phyloP scores from a whole-genome alignment of 441 rosid species.

The Kokia cookei region DNA sequence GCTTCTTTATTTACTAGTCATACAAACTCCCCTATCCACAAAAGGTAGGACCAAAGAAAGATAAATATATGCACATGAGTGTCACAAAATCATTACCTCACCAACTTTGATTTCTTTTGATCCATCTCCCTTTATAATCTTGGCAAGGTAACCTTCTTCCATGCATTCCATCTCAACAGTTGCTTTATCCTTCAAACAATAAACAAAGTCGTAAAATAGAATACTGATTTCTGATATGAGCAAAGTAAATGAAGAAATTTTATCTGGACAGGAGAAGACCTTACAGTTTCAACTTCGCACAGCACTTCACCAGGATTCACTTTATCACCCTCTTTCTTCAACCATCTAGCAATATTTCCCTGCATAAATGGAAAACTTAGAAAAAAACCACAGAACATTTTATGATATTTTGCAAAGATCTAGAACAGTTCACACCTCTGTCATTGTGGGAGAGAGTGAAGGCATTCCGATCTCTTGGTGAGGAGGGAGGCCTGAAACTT shows the following conservation, averaged over 20 bases:
- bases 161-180: slow-evolving; percentile 99
- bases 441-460: slow-evolving; percentile 97
- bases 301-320: slow-evolving; percentile 90
- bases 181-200: slow-evolving; percentile 66
- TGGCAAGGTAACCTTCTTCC: slow-evolving; percentile 98
- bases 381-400: slow-evolving; percentile 1
- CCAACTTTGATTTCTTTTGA: slow-evolving; percentile 90
- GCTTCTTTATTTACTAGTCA: not conserved
- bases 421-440: slow-evolving; percentile 55
- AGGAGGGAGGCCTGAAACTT: slow-evolving; percentile 76
- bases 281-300: slow-evolving; percentile 98
- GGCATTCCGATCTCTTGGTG: slow-evolving; percentile 99
- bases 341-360: slow-evolving; percentile 97
- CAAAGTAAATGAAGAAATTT: not conserved
- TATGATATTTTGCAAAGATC: slow-evolving; percentile 6
- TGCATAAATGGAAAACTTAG: slow-evolving; percentile 28
- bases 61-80: not conserved
- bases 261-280: slow-evolving; percentile 13
- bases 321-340: slow-evolving; percentile 98
- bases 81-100: slow-evolving; percentile 50
- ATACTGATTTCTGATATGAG: not conserved
- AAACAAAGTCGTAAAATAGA: slow-evolving; percentile 2
- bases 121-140: slow-evolving; percentile 82
- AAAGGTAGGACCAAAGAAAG: not conserved
- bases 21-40: not conserved